These are phyloP conservation scores for Striga hermonthica DNA, from an alignment of 305 asterid species.

Conservation along the genomic window DNA sequence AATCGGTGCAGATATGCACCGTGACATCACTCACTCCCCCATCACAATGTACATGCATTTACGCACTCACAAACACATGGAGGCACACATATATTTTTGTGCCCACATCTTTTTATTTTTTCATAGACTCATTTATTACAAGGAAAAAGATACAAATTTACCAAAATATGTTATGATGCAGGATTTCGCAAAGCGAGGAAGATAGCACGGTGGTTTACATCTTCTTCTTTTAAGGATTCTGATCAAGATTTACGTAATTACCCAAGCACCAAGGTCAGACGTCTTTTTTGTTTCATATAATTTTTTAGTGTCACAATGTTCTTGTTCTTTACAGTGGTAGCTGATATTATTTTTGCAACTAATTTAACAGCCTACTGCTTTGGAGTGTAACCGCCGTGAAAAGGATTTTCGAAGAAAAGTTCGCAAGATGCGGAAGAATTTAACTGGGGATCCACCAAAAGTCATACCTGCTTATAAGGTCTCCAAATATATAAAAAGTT, in stretches of 20 bases:
- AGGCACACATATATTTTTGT: slow-evolving; percentile 6
- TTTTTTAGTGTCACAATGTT: slow-evolving; percentile 17
- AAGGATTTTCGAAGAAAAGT: slow-evolving; percentile 47
- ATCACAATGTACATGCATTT: not conserved
- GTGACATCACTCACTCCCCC: slow-evolving; percentile 22
- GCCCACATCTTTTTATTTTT: slow-evolving; percentile 1
- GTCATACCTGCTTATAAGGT: slow-evolving; percentile 40
- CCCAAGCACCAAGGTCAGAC: slow-evolving; percentile 39
- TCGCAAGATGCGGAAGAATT: slow-evolving; percentile 43
- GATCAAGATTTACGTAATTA: slow-evolving; percentile 47
- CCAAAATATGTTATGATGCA: slow-evolving; percentile 37
- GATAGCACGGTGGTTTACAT: slow-evolving; percentile 75
- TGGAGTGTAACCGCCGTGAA: slow-evolving; percentile 42
- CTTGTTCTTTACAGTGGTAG: slow-evolving; percentile 28
- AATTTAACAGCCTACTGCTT: slow-evolving; percentile 46
- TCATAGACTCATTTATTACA: slow-evolving; percentile 24
- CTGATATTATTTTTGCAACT: slow-evolving; percentile 32
- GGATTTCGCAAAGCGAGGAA: slow-evolving; percentile 73
- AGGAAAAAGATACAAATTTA: slow-evolving; percentile 20
- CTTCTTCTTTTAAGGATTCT: slow-evolving; percentile 62
- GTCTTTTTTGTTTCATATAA: slow-evolving; percentile 28
- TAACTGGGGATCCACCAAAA: slow-evolving; percentile 47
- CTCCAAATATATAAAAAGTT: slow-evolving; percentile 67
- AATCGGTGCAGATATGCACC: slow-evolving; percentile 12
- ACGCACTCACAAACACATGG: slow-evolving; percentile 9